phyloP scores from a whole-genome alignment of 768 basidiomycete genomes.

The Psilocybe cubensis region DNA sequence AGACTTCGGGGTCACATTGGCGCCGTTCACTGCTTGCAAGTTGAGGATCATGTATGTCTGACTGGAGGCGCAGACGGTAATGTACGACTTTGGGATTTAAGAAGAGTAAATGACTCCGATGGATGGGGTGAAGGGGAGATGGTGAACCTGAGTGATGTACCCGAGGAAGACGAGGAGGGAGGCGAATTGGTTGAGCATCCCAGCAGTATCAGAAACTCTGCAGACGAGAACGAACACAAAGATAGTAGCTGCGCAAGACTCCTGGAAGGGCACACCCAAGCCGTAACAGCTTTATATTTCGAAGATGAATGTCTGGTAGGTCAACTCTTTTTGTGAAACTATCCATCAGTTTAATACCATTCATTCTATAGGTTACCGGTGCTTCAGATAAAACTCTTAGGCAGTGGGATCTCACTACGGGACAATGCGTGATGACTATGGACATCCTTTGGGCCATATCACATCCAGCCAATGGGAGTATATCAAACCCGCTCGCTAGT shows the following conservation, averaged over 20 bases:
- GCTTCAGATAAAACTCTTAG: slow-evolving; percentile 98
- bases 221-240: slow-evolving; percentile 38
- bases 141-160: slow-evolving; percentile 62
- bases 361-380: slow-evolving; percentile 84
- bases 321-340: slow-evolving; percentile 16
- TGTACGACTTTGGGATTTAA: slow-evolving; percentile 89
- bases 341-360: slow-evolving; percentile 20
- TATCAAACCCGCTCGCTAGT: slow-evolving; percentile 43
- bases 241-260: slow-evolving; percentile 70
- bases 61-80: slow-evolving; percentile 90
- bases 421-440: slow-evolving; percentile 99
- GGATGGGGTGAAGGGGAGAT: slow-evolving; percentile 56
- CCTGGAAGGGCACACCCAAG: slow-evolving; percentile 91
- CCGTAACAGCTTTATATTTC: slow-evolving; percentile 92
- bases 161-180: slow-evolving; percentile 65
- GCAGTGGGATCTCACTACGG: slow-evolving; percentile 97
- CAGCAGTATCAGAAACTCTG: slow-evolving; percentile 43
- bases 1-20: slow-evolving; percentile 81
- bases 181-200: slow-evolving; percentile 43
- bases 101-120: slow-evolving; percentile 80
- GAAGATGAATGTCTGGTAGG: slow-evolving; percentile 91
- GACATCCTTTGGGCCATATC: slow-evolving; percentile 99
- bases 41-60: slow-evolving; percentile 88
- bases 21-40: slow-evolving; percentile 88
- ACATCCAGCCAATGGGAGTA: slow-evolving; percentile 64